A percentile compares a stretch with the other conserved stretches of the same genome.
Evolutionary conservation across 2,329 filamentous ascomycete species (phyloP).

Genomic region (Stagonosporopsis chrysanthemi): DNA sequence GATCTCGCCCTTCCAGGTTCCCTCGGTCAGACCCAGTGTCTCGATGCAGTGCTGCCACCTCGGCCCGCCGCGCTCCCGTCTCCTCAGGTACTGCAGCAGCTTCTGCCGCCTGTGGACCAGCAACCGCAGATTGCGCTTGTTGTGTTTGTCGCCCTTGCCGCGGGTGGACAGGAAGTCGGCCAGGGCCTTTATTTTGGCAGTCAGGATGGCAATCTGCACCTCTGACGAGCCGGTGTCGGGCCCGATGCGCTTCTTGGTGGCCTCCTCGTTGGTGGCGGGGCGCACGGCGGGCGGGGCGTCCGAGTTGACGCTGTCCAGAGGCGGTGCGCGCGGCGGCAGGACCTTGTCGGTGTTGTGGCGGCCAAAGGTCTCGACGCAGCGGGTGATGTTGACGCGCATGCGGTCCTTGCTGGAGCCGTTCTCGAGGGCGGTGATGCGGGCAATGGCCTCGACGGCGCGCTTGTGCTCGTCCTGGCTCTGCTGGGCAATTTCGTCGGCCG

Average conservation of each 20-base stretch:
- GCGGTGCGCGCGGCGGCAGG: constrained; percentile 66
- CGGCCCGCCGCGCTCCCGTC: constrained; percentile 88
- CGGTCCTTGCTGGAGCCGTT: constrained; percentile 82
- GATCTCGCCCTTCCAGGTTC: constrained; percentile 92
- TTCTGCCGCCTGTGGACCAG: constrained; percentile 91
- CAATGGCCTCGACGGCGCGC: constrained; percentile 77
- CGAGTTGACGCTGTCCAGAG: constrained; percentile 56
- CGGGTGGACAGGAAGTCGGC: constrained; percentile 73
- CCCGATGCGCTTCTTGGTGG: constrained; percentile 69
- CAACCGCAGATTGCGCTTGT: constrained; percentile 87
- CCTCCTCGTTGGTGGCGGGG: constrained; percentile 48
- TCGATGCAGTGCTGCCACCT: constrained; percentile 87
- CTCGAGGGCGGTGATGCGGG: constrained; percentile 77
- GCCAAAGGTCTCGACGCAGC: constrained; percentile 87
- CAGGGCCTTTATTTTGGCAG: constrained; percentile 87
- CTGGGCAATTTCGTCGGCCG: constrained; percentile 32
- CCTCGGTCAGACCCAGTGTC: constrained; percentile 84
- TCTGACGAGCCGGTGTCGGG: constrained; percentile 94
- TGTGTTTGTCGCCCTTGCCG: constrained; percentile 87
- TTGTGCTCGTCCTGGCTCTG: constrained; percentile 58
- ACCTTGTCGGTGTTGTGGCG: constrained; percentile 83
- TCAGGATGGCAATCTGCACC: constrained; percentile 96
- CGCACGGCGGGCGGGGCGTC: constrained; percentile 54
- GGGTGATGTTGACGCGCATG: constrained; percentile 80
- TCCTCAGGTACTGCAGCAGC: constrained; percentile 83